phyloP scores from a whole-genome alignment of 2,329 filamentous ascomycete species.

The Ceratocystis colombiana region DNA sequence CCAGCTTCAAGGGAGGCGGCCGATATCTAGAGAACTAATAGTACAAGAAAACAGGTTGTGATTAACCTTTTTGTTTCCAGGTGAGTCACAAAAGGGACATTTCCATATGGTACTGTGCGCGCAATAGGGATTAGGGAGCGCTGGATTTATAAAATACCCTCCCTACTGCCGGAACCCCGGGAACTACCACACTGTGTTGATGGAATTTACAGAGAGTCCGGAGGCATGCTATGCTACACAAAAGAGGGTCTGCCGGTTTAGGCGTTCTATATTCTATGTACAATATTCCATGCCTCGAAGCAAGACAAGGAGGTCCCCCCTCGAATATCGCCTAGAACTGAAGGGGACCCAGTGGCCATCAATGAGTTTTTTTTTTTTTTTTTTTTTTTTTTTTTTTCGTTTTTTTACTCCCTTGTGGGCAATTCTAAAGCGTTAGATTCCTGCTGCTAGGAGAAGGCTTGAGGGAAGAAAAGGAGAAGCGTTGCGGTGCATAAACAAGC shows the following conservation, averaged over 20 bases:
- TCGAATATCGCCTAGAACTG: conserved; percentile 3
- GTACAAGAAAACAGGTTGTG: neutral
- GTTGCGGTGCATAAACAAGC: no score
- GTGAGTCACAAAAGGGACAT: no score
- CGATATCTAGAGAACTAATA: neutral
- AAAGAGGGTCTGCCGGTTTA: no score
- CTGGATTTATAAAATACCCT: neutral
- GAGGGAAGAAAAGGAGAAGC: no score
- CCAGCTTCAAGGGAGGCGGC: neutral
- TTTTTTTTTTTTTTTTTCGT: neutral
- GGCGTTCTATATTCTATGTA: neutral
- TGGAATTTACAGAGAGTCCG: no score
- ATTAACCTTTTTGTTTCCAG: neutral
- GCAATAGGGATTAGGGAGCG: no score
- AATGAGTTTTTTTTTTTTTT: neutral
- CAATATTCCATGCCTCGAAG: conserved; percentile 7
- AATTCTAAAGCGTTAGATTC: no score
- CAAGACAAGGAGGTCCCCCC: neutral
- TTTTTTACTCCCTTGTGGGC: neutral
- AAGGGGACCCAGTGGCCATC: neutral
- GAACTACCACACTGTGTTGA: no score
- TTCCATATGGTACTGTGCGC: no score
- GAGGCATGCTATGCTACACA: no score
- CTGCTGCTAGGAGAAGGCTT: no score
- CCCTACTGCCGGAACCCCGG: neutral